Evolutionary conservation across 306 rosid genomes (phyloP).

Genomic region (Arachis stenosperma): DNA sequence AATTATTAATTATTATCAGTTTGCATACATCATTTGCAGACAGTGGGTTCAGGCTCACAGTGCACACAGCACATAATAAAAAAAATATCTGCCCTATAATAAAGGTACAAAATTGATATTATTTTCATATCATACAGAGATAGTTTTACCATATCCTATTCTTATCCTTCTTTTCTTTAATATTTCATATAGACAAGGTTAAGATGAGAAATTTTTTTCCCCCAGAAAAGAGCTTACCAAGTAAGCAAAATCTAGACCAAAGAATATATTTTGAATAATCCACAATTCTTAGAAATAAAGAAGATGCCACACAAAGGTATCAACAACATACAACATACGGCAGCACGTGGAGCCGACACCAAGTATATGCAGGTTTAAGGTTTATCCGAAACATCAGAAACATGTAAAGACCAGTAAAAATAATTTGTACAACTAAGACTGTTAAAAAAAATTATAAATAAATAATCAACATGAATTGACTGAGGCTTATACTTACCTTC

Average conservation of each 20-base stretch:
- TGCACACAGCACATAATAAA: not conserved
- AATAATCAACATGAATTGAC: not conserved
- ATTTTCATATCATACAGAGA: not conserved
- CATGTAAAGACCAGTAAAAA: not conserved
- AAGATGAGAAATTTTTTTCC: not conserved
- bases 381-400: not conserved
- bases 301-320: too few relatives aligned
- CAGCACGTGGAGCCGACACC: too few relatives aligned
- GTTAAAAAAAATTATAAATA: conserved; percentile 8
- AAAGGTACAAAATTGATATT: not conserved
- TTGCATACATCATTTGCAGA: not conserved
- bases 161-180: not conserved
- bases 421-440: not conserved
- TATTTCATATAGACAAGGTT: not conserved
- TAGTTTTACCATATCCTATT: not conserved
- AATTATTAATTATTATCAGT: not conserved
- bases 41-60: not conserved
- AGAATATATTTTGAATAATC: not conserved
- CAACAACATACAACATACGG: too few relatives aligned
- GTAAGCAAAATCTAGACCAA: conserved; percentile 18
- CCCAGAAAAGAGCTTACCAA: not conserved
- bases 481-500: conserved; percentile 52
- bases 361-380: too few relatives aligned
- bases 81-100: not conserved
- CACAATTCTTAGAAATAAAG: not conserved